Base-by-base conservation (phyloP, 495 filamentous ascomycete species). In the Xylaria nigripes region DNA sequence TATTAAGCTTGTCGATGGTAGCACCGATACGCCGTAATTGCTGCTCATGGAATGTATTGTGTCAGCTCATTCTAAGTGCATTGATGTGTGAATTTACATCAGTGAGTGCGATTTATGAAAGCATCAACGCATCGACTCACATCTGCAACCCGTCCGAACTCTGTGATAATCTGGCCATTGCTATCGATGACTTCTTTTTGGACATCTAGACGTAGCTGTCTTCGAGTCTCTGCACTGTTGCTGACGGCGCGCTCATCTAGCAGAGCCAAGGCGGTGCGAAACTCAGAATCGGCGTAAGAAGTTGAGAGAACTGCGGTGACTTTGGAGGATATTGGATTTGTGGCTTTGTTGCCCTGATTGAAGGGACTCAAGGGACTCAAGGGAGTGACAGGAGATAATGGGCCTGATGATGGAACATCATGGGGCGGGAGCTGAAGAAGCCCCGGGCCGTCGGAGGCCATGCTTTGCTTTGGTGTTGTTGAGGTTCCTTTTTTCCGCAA, bases 121-220 rank as follows among this genome's bases (percentile, higher is more conserved):
- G 12, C 16, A 25, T 40, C 19, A 13, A 42, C 3, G 15, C 18
- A 16, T n/a, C 32, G 18, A 58, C 69, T 68, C 67, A 95, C 89
- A 82, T 94, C 88, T 41, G 91, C 89, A 38, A 99, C 90, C 57
- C 84, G 80, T 23, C 89, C 87, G 72, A 97, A 97, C 63, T 96
- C 92, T 49, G 78, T 73, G 46, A 99, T 83, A 52, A 99, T 88
- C 52, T 90, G 85, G 29, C 85, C 90, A 83, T 97, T 96, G 70
- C 89, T 88, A 54, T 92, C 82, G 43, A 96, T 89, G 29, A 96
- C 86, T 67, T 97, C 90, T 61, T 87, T 90, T 68, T 97, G 90
- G 2, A 94, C 78, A 69, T 95, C 86, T 1, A 95, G 70, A 27
- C 90, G 81, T 12, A 97, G 70, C 58, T 86, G 84, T 27, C 93